A percentile compares a stretch with the other conserved stretches of the same genome.
phyloP scores from a whole-genome alignment of 495 filamentous ascomycete species.

The Trypethelium eluteriae region DNA sequence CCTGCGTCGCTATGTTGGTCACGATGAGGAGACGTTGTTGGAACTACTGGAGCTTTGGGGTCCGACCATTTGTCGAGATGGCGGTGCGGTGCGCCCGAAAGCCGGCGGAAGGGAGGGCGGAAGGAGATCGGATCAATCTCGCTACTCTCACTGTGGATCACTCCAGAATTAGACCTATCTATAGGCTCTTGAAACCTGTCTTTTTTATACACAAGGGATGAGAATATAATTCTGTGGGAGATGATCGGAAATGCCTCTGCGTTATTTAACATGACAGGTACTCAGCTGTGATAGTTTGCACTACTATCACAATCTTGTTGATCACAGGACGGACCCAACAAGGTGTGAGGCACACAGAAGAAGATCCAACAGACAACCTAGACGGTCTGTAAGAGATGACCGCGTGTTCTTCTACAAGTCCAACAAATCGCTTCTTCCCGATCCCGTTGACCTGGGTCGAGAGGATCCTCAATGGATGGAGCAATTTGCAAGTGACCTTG shows the following conservation, averaged over 20 bases:
- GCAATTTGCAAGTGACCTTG: neutral
- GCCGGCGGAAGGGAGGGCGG: neutral
- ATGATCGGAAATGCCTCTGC: no score
- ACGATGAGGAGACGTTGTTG: neutral
- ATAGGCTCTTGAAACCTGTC: neutral
- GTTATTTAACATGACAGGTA: no score
- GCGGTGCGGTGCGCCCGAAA: neutral
- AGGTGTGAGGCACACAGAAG: neutral
- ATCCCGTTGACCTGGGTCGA: neutral
- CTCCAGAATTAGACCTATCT: neutral
- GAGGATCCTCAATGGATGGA: neutral
- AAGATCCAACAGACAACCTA: neutral
- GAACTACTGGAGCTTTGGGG: neutral
- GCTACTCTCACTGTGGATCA: neutral
- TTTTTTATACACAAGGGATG: neutral
- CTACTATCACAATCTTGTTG: neutral
- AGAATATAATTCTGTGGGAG: no score
- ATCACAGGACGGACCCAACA: neutral
- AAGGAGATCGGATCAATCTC: neutral
- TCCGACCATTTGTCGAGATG: neutral
- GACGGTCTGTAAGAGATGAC: neutral
- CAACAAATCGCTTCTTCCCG: conserved; percentile 2
- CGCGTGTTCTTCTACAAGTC: neutral
- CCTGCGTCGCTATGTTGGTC: neutral
- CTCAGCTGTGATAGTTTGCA: no score